phyloP scores from a whole-genome alignment of 768 basidiomycete species.

The Polyporus arcularius region DNA sequence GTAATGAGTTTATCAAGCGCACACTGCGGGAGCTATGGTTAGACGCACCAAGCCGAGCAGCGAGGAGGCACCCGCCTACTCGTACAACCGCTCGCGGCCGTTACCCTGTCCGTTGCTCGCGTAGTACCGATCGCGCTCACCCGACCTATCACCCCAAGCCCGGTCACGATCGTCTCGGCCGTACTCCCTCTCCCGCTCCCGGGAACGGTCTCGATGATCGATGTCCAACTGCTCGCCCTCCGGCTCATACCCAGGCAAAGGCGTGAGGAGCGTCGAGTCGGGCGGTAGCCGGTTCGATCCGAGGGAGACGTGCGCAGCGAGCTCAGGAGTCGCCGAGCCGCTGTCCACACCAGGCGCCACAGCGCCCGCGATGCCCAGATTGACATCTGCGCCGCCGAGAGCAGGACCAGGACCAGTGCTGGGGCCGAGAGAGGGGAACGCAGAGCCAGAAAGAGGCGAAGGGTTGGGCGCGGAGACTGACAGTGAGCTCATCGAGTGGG shows the following conservation, averaged over 20 bases:
- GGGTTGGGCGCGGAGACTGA: slow-evolving; percentile 19
- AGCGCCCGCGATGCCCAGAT: not conserved
- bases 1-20: no score
- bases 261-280: slow-evolving; percentile 65
- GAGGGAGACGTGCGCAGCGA: slow-evolving; percentile 41
- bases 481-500: slow-evolving; percentile 14
- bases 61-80: not conserved
- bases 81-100: slow-evolving; percentile 14
- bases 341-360: not conserved
- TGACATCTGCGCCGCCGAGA: slow-evolving; percentile 1
- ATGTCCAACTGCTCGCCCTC: slow-evolving; percentile 22
- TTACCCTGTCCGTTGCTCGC: slow-evolving; percentile 3
- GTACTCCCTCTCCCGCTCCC: slow-evolving; percentile 3
- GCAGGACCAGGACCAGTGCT: slow-evolving; percentile 1
- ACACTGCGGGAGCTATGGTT: no score
- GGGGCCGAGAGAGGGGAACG: slow-evolving; percentile 10
- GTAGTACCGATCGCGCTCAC: slow-evolving; percentile 15
- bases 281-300: slow-evolving; percentile 51
- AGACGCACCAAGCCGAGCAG: not conserved
- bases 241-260: slow-evolving; percentile 61
- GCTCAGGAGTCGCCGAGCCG: slow-evolving; percentile 15
- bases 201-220: slow-evolving; percentile 1
- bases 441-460: slow-evolving; percentile 12
- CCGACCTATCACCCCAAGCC: slow-evolving; percentile 1
- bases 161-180: slow-evolving; percentile 3